Evolutionary conservation across 345 rosid species (phyloP), one percentile per base, ranked within the genome.

Genomic region (Syzygium aqueum): DNA sequence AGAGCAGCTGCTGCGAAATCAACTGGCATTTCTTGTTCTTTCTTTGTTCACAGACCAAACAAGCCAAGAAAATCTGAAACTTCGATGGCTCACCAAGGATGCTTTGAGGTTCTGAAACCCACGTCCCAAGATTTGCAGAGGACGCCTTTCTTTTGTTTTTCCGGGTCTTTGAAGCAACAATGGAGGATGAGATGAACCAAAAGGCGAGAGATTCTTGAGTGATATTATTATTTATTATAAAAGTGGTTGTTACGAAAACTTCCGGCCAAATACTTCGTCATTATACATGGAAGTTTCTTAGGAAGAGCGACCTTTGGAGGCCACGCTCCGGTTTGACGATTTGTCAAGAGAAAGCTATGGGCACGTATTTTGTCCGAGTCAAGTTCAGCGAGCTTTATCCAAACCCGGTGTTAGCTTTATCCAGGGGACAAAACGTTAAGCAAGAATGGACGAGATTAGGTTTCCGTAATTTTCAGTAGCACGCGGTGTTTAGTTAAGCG

Each of bases 281-380:
- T 43, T 43, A 43, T 43, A 43, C 6, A 43, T 43, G 7, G 46
- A 43, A 43, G 46, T 43, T 43, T 43, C 46, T 56, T 56, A 56
- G 63, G n/a, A 23, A 56, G 6, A 10, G 3, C 1, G 63, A 56
- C 61, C 5, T 8, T 56, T 0, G 61, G 61, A 56, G n/a, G n/a
- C 61, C 61, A 3, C 5, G 1, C n/a, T 23, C 0, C 0, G n/a
- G 28, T 0, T 57, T 22, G 28, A 57, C 13, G 23, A 5, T n/a
- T 23, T 2, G 0, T 23, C 6, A 23, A 57, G 65, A 11, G 7
- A 59, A 25, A 57, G 15, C 30, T 5, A 57, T 25, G n/a, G 63
- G n/a, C 63, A 56, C 0, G 63, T 56, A 56, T 3, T 23, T 56
- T 23, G 63, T 56, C 6, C n/a, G 1, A 56, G n/a, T 56, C 61